phyloP scores from a whole-genome alignment of 345 rosid species.

The Eucalyptus camaldulensis region DNA sequence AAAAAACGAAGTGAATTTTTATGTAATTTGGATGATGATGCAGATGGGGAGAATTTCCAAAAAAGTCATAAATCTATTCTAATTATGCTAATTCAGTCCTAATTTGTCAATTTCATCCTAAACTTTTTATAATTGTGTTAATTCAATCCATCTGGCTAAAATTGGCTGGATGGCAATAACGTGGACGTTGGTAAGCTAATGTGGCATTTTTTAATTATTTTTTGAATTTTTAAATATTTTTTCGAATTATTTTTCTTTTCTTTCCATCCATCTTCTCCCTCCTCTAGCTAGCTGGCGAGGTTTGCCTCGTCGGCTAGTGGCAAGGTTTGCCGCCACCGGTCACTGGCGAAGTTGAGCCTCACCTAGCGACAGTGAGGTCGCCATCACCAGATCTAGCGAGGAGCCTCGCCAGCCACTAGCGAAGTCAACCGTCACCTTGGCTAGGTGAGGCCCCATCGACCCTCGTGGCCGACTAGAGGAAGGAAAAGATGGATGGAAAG shows the following conservation, averaged over 20 bases:
- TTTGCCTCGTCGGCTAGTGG: no score
- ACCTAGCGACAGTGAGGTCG: accelerated
- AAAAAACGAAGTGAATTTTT: not conserved
- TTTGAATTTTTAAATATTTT: no score
- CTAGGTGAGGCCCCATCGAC: accelerated
- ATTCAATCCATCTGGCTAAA: accelerated
- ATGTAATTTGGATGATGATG: not conserved
- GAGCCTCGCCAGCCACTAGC: accelerated
- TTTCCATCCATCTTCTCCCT: no score
- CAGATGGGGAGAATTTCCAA: not conserved
- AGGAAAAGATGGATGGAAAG: no score
- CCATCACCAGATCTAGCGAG: accelerated
- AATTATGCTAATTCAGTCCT: accelerated
- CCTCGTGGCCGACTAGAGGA: accelerated
- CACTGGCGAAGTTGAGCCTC: no score
- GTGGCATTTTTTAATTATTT: accelerated
- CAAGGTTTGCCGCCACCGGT: no score
- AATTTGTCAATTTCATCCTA: accelerated
- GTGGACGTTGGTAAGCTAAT: accelerated
- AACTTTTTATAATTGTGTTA: no score
- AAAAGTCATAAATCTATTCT: accelerated
- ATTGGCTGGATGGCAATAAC: accelerated
- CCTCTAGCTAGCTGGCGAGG: accelerated
- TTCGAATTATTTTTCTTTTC: no score
- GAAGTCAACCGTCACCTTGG: accelerated